phyloP scores from a whole-genome alignment of 2,329 filamentous ascomycete genomes.

The Trichoderma afroharzianum region DNA sequence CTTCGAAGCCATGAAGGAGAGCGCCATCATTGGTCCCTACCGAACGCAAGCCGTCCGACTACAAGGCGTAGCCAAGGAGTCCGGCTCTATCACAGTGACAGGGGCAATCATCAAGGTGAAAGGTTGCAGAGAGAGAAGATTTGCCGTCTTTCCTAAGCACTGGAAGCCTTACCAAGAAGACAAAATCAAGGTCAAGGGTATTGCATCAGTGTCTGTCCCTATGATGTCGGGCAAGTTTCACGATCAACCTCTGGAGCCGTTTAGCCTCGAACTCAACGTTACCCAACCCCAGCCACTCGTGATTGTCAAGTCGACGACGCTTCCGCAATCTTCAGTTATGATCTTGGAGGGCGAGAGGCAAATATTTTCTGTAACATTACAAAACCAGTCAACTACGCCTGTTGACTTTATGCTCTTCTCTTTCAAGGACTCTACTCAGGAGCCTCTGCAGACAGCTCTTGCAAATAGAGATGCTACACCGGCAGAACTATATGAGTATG shows the following conservation, averaged over 20 bases:
- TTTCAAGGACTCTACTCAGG: conserved; percentile 84
- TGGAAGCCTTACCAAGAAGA: conserved; percentile 68
- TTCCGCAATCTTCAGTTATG: conserved; percentile 85
- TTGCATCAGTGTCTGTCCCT: conserved; percentile 51
- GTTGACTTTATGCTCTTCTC: conserved; percentile 85
- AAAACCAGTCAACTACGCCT: conserved; percentile 72
- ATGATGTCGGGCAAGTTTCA: conserved; percentile 37
- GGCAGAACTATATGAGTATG: conserved; percentile 80
- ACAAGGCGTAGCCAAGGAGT: conserved; percentile 60
- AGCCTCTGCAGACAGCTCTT: conserved; percentile 70
- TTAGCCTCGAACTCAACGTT: conserved; percentile 63
- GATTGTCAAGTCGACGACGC: conserved; percentile 68
- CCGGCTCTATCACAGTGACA: conserved; percentile 68
- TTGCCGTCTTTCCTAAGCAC: conserved; percentile 74
- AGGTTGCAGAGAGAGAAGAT: conserved; percentile 77
- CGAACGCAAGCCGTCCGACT: conserved; percentile 76
- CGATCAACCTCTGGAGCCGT: conserved; percentile 43
- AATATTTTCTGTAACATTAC: conserved; percentile 72
- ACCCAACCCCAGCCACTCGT: conserved; percentile 77
- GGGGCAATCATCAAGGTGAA: conserved; percentile 77
- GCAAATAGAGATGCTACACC: conserved; percentile 72
- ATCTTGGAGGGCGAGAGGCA: conserved; percentile 85
- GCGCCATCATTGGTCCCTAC: conserved; percentile 72
- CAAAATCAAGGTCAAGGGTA: conserved; percentile 74
- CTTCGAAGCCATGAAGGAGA: conserved; percentile 64